A percentile compares a stretch with the other conserved stretches of the same genome.
These are phyloP conservation scores for Beauveria pseudobassiana DNA, from an alignment of 2,329 filamentous ascomycete genomes.

Conservation along the genomic window DNA sequence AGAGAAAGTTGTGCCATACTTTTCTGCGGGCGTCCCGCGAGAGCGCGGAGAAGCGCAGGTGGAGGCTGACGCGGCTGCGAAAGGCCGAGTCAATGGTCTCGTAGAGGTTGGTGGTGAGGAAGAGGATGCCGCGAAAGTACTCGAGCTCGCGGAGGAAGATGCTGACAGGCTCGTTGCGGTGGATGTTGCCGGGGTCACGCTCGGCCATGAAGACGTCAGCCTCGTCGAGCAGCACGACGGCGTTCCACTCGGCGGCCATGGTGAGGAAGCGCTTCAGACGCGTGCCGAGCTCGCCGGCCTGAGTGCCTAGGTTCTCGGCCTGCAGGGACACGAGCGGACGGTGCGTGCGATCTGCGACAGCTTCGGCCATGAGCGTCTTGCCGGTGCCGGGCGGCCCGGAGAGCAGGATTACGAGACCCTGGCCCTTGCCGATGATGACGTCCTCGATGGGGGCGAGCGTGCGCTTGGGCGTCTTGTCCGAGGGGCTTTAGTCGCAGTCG, in stretches of 20 bases:
- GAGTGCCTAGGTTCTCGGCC: conserved; percentile 40
- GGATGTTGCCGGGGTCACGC: conserved; percentile 36
- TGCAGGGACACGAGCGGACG: conserved; percentile 39
- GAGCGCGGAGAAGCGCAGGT: conserved; percentile 37
- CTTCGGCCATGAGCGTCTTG: conserved; percentile 38
- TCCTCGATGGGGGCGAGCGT: conserved; percentile 25
- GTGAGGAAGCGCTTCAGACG: conserved; percentile 39
- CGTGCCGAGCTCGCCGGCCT: conserved; percentile 35
- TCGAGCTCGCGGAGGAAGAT: conserved; percentile 40
- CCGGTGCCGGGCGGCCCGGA: conserved; percentile 39
- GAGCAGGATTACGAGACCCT: conserved; percentile 38
- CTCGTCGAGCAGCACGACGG: conserved; percentile 44
- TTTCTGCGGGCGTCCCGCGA: conserved; percentile 27
- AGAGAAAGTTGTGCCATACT: conserved; percentile 41
- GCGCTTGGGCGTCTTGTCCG: background rate
- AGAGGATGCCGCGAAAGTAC: conserved; percentile 38
- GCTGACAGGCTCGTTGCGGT: conserved; percentile 40
- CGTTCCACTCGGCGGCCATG: conserved; percentile 42
- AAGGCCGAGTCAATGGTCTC: conserved; percentile 37
- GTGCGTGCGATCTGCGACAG: conserved; percentile 33
- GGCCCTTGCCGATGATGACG: conserved; percentile 35
- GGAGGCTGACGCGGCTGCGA: conserved; percentile 38
- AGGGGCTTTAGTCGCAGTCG: conserved; percentile 17
- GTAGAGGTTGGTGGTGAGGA: conserved; percentile 37
- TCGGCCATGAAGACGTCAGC: conserved; percentile 46